phyloP scores from a whole-genome alignment of 2,329 filamentous ascomycete species.

The Lachnellula suecica region DNA sequence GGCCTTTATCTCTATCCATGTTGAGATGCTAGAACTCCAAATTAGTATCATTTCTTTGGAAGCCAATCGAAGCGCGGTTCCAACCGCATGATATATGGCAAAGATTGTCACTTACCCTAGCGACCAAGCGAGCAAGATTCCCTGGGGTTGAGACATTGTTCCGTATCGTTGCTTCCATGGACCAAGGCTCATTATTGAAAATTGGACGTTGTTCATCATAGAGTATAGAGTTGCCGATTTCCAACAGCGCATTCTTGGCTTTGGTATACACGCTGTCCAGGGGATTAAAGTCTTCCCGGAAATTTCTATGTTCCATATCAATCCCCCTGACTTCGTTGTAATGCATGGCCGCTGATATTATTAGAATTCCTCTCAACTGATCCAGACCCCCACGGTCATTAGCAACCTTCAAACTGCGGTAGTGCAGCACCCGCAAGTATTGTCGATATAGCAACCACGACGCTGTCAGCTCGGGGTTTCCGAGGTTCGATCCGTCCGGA shows the following conservation, averaged over 20 bases:
- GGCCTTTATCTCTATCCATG: background rate
- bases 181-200: background rate
- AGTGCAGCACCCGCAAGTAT: conserved; percentile 17
- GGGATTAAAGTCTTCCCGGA: background rate
- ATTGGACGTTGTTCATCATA: background rate
- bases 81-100: background rate
- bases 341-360: background rate
- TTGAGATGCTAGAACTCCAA: background rate
- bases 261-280: background rate
- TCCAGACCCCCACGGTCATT: background rate
- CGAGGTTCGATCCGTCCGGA: conserved; percentile 5
- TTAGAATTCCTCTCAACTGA: conserved; percentile 5
- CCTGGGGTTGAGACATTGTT: background rate
- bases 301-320: background rate
- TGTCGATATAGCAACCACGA: conserved; percentile 15
- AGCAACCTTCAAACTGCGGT: conserved; percentile 10
- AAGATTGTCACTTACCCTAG: background rate
- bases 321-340: conserved; percentile 10
- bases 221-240: background rate
- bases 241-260: background rate
- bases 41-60: no score
- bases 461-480: background rate
- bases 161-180: background rate
- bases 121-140: background rate
- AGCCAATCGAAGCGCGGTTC: no score